Evolutionary conservation across 2,329 filamentous ascomycete genomes (phyloP), one percentile per base, ranked within the genome.

Genomic region (Pseudogymnoascus sp.): DNA sequence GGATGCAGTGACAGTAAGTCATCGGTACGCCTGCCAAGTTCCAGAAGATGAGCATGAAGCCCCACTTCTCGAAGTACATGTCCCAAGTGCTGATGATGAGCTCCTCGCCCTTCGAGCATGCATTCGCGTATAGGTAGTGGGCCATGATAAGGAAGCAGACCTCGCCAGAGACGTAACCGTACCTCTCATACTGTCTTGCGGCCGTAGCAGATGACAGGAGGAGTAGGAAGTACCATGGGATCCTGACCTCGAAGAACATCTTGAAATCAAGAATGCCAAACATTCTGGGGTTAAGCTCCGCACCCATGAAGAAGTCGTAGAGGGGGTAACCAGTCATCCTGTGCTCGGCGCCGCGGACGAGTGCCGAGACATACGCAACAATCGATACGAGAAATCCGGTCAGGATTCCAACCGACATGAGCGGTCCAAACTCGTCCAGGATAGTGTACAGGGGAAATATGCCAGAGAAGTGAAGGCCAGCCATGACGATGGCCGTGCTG

Each of bases 31-130:
- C 92, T 54, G 92, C 91, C 73, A 96, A 80, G 76, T 96, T 96
- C 92, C 92, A 96, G 84, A 96, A 96, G 74, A 95, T 95, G 67
- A 96, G 84, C 92, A 96, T 96, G 79, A 96, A 96, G 59, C 92
- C 92, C 85, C 90, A 92, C 78, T 96, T 96, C 80, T 96, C 92
- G 70, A 91, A 93, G 79, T 95, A 96, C 88, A 96, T 96, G 70
- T 96, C 92, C 86, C 92, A 96, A 58, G 90, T 94, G 7, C 89
- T 89, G 63, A 91, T 83, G 74, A 96, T 96, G 72, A 91, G 84
- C 76, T 96, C 90, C 76, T 96, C 92, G 57, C 89, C 92, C 78
- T 96, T 96, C 68, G 87, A 86, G 78, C 92, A 96, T 60, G 92
- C 91, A 74, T 95, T 94, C 71, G 91, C 90, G 70, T 96, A 96